Evolutionary conservation across 116 monocot genomes (phyloP).

Genomic region (Zostera marina): DNA sequence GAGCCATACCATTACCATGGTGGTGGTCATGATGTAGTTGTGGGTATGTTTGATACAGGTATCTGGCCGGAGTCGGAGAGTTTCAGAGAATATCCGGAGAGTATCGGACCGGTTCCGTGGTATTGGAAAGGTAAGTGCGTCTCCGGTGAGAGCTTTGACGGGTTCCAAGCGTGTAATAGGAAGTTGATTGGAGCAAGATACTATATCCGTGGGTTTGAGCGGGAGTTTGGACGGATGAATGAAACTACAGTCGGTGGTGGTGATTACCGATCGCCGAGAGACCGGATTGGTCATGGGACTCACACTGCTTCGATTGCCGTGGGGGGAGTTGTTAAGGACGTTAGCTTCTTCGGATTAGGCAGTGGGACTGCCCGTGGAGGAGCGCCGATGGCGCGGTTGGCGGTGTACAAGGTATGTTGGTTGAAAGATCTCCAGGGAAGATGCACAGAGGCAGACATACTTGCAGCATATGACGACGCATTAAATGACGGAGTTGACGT

Average conservation of each 20-base stretch:
- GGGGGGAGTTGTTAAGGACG: constrained; percentile 6
- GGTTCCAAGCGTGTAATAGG: constrained; percentile 40
- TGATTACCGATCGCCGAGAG: constrained; percentile 40
- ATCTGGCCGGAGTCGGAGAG: constrained; percentile 69
- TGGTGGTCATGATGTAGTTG: constrained; percentile 3
- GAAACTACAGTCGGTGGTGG: background rate
- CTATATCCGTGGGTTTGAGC: constrained; percentile 40
- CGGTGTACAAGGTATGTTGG: constrained; percentile 59
- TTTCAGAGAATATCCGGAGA: constrained; percentile 29
- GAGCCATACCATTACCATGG: too few relatives aligned
- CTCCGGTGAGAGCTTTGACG: constrained; percentile 28
- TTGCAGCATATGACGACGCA: constrained; percentile 51
- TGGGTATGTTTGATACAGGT: constrained; percentile 25
- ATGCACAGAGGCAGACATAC: constrained; percentile 42
- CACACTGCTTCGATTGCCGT: constrained; percentile 44
- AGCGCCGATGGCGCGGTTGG: constrained; percentile 28
- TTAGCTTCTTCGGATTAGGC: constrained; percentile 25
- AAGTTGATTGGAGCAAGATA: constrained; percentile 74
- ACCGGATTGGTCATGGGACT: constrained; percentile 43
- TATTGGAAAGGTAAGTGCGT: constrained; percentile 51
- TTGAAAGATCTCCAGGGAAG: constrained; percentile 17
- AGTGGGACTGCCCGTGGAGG: constrained; percentile 31
- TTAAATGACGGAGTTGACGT: constrained; percentile 38
- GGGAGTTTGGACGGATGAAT: constrained; percentile 29
- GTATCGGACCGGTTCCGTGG: constrained; percentile 21